These are phyloP conservation scores for Rhodosporidiobolus sp. DNA, from an alignment of 768 basidiomycete species.

Conservation along the genomic window DNA sequence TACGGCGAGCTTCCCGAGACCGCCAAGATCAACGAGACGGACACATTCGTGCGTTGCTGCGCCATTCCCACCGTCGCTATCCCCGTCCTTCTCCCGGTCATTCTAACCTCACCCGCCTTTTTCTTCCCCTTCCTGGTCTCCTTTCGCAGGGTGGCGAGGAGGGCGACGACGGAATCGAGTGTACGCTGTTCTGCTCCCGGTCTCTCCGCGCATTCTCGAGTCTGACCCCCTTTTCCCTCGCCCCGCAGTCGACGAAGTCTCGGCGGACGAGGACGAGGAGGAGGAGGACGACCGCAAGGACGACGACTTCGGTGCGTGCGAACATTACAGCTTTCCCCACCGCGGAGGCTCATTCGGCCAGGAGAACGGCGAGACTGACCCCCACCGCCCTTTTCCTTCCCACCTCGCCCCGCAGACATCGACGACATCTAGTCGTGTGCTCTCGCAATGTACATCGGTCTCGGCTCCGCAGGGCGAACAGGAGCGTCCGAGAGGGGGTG, in stretches of 20 bases:
- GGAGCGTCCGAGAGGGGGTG: too few species aligned
- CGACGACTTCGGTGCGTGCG: constrained; percentile 12
- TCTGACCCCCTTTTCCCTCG: too few species aligned
- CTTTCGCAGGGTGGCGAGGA: constrained; percentile 43
- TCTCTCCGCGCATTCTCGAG: too few species aligned
- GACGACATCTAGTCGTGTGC: too few species aligned
- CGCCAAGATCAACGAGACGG: constrained; percentile 55
- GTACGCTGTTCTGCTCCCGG: too few species aligned
- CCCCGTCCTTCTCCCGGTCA: not conserved
- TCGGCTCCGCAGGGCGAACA: too few species aligned
- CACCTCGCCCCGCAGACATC: too few species aligned
- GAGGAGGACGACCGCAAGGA: constrained; percentile 13
- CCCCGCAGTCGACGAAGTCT: constrained; percentile 50
- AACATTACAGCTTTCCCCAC: too few species aligned
- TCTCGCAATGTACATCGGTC: too few species aligned
- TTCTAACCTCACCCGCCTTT: not conserved
- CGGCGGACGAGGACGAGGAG: constrained; percentile 45
- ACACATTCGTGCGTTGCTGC: constrained; percentile 31
- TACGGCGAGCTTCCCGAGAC: constrained; percentile 97
- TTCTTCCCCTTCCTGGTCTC: not conserved
- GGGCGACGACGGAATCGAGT: constrained; percentile 48
- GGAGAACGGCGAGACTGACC: too few species aligned
- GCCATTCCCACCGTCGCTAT: not conserved
- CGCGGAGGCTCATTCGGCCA: too few species aligned
- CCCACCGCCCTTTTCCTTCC: too few species aligned